A percentile compares a stretch with the other conserved stretches of the same genome.
Conservation (phyloP, 768 basidiomycete genomes). For the Boletus sp. region DNA sequence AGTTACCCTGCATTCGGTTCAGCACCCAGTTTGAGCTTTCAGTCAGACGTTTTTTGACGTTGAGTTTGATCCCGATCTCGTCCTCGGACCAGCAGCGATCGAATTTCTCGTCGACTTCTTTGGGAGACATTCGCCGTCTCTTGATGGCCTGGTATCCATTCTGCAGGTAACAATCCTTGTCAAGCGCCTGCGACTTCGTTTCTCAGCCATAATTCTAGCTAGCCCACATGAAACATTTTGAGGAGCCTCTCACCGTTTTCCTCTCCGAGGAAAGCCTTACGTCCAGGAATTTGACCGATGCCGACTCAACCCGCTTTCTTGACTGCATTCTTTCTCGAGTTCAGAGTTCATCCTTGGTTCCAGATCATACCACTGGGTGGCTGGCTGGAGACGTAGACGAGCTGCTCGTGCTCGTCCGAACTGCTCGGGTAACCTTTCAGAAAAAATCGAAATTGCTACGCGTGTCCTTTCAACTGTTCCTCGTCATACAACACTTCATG, state of each 20-base stretch:
- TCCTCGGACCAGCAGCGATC: conserved; percentile 58
- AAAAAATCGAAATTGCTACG: conserved; percentile 36
- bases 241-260: conserved; percentile 50
- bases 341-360: conserved; percentile 17
- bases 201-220: conserved; percentile 40
- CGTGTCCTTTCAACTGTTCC: conserved; percentile 48
- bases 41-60: conserved; percentile 64
- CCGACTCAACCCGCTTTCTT: conserved; percentile 34
- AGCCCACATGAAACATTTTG: conserved; percentile 68
- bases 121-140: conserved; percentile 52
- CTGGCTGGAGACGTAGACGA: conserved; percentile 25
- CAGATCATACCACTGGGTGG: conserved; percentile 26
- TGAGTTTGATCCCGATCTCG: conserved; percentile 55
- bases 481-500: conserved; percentile 45
- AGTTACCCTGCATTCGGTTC: neutral
- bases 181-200: neutral
- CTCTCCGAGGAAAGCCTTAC: conserved; percentile 9
- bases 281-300: conserved; percentile 13
- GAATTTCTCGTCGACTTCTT: conserved; percentile 59
- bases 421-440: conserved; percentile 39
- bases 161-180: conserved; percentile 51
- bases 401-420: conserved; percentile 36
- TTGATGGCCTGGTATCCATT: conserved; percentile 55
- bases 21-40: neutral
- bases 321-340: conserved; percentile 39